Base-by-base conservation (phyloP, 345 rosid species). In the Hibiscus mutabilis region DNA sequence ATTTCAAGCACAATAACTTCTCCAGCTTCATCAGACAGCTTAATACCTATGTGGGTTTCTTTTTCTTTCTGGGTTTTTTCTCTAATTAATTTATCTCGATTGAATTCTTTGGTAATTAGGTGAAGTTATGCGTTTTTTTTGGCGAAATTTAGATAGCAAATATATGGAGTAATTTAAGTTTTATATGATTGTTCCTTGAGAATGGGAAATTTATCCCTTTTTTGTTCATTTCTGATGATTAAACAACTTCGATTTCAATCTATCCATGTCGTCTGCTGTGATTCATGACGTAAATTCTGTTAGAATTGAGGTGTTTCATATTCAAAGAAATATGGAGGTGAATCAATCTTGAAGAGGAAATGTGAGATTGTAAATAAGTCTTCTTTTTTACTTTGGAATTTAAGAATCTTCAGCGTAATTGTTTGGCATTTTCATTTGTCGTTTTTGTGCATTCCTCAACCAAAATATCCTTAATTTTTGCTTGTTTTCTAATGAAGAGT, bases 1-100 rank as follows among this genome's bases (percentile, higher is more conserved):
- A 81, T 79, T 93, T 93, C 91, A 93, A 93, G 84, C 98, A 93
- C 84, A 91, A 88, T 60, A 93, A 93, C 71, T 93, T 93, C 85
- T 89, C 98, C 57, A 91, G 97, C 79, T 88, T 91, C 77, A 87
- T 91, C 72, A 81, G 92, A 52, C 94, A 91, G 76, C 85, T 91
- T 42, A 89, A 91, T 60, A 86, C 97, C 69, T 90, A 90, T 70
- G 93, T 91, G 61, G 77, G 91, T 68, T 44, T 61, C 56, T 3
- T 21, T 51, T 61, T 2, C 52, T 35, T 49, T 40, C 13, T 15
- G 40, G n/a, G 15, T 51, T 21, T 15, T 22, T 40, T 57, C 15
- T 22, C 27, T 10, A 56, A 56, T 58, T 58, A 12, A 19, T 37
- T 4, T 15, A 27, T 25, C 49, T 22, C 6, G 27, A 7, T 71